phyloP scores from a whole-genome alignment of 148 eudicot species.

The Amaranthus cruentus region DNA sequence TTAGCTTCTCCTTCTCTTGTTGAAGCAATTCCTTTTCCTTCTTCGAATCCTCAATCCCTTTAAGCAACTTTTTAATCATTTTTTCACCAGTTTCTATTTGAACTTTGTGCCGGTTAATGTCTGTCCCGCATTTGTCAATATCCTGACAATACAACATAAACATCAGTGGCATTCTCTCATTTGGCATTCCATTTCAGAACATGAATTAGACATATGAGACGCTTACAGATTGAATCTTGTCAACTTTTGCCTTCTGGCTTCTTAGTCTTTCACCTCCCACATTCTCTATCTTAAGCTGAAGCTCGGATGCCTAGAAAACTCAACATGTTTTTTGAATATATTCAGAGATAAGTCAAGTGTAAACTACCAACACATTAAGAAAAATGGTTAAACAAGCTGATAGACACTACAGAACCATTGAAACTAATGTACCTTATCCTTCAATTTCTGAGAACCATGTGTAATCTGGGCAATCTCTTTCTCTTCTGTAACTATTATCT shows the following conservation, averaged over 20 bases:
- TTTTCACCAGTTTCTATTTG: constrained; percentile 89
- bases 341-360: background rate
- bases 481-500: constrained; percentile 57
- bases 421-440: constrained; percentile 59
- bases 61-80: constrained; percentile 65
- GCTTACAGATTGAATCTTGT: constrained; percentile 87
- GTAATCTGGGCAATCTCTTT: constrained; percentile 62
- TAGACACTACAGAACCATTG: background rate
- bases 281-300: constrained; percentile 86
- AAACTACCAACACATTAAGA: background rate
- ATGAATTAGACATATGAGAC: background rate
- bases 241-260: constrained; percentile 71
- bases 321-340: background rate
- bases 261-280: constrained; percentile 89
- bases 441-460: constrained; percentile 64
- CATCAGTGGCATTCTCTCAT: background rate
- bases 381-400: background rate
- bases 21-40: constrained; percentile 65
- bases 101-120: constrained; percentile 86
- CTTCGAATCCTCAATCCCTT: constrained; percentile 82
- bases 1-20: constrained; percentile 56
- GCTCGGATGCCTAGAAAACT: constrained; percentile 58
- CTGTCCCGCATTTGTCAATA: constrained; percentile 76
- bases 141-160: constrained; percentile 41
- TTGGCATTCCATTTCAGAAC: background rate